Conservation (phyloP, 1,284 basidiomycete genomes). For the Amylostereum areolatum region DNA sequence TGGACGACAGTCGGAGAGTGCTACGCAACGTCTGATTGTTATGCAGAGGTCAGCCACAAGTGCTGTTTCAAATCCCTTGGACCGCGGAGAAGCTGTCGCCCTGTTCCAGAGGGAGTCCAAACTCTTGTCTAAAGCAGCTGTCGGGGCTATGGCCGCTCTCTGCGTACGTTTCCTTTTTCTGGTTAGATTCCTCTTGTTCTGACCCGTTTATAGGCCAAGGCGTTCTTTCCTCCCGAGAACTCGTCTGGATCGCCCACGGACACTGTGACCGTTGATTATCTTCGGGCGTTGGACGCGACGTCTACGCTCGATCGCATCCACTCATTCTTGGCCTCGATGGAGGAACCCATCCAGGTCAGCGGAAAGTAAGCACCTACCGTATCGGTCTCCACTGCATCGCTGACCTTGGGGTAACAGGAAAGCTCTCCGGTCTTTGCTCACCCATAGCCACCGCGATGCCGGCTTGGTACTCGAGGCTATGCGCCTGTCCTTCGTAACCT, state of each 20-base stretch:
- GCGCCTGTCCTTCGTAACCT: conserved; percentile 64
- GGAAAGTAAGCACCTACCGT: conserved; percentile 50
- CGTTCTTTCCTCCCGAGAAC: conserved; percentile 61
- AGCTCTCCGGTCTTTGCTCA: conserved; percentile 70
- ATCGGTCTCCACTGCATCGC: conserved; percentile 7
- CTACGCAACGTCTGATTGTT: conserved; percentile 66
- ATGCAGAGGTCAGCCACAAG: conserved; percentile 72
- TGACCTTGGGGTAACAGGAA: conserved; percentile 43
- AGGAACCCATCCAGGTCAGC: conserved; percentile 40
- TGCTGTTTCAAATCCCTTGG: conserved; percentile 39
- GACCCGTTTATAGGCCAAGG: conserved; percentile 48
- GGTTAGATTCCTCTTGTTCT: too few relatives aligned
- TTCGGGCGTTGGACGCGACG: conserved; percentile 46
- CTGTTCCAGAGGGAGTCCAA: conserved; percentile 71
- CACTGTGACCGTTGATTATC: conserved; percentile 36
- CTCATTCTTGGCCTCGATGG: conserved; percentile 59
- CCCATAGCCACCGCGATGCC: conserved; percentile 51
- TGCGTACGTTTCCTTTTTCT: conserved; percentile 51
- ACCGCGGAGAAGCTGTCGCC: conserved; percentile 51
- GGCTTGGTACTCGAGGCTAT: conserved; percentile 69
- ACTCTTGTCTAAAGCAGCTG: conserved; percentile 70
- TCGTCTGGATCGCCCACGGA: conserved; percentile 61
- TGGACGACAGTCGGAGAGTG: conserved; percentile 69
- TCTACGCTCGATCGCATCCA: conserved; percentile 58
- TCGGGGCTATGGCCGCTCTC: conserved; percentile 81